Percentiles rank a stretch among this genome's conserved stretches.
phyloP scores from a whole-genome alignment of 805 yeast genomes.

The Ogataea glucozyma region DNA sequence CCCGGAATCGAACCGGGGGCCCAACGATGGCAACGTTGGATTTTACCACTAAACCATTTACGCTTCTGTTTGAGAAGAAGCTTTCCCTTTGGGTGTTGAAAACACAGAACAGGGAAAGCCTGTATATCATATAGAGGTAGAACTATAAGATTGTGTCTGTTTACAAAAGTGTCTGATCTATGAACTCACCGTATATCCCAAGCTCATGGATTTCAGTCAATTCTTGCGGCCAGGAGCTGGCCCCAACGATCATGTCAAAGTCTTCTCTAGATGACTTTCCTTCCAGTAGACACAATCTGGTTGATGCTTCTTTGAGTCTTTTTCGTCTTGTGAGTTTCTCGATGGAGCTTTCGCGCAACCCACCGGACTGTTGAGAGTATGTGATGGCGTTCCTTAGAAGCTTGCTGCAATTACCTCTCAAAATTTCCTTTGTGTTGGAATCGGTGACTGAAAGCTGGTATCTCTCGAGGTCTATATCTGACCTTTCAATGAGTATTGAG shows the following conservation, averaged over 20 bases:
- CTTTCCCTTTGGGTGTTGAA: no score
- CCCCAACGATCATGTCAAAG: conserved; percentile 30
- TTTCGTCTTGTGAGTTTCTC: conserved; percentile 46
- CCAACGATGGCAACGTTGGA: conserved; percentile 31
- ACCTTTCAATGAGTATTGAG: conserved; percentile 48
- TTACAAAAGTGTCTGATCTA: not conserved
- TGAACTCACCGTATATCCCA: conserved; percentile 18
- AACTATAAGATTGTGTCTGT: no score
- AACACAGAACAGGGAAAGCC: no score
- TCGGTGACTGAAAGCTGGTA: conserved; percentile 36
- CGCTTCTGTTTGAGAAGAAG: conserved; percentile 12
- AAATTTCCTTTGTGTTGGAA: conserved; percentile 34
- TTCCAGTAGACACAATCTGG: conserved; percentile 48
- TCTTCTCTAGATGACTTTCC: conserved; percentile 33
- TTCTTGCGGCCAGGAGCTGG: conserved; percentile 31
- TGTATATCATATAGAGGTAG: no score
- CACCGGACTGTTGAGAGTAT: conserved; percentile 48
- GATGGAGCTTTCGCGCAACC: conserved; percentile 47
- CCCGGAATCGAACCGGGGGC: conserved; percentile 34
- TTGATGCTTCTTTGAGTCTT: conserved; percentile 45
- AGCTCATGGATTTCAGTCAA: conserved; percentile 27
- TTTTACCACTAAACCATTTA: conserved; percentile 31
- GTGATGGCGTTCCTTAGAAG: conserved; percentile 48
- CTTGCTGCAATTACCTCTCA: conserved; percentile 42
- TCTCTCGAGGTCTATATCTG: conserved; percentile 54